Percentiles rank a stretch among this genome's conserved stretches.
These are phyloP conservation scores for Mycoemilia scoparia DNA, from an alignment of 192 early-diverging fungal species.

Conservation along the genomic window DNA sequence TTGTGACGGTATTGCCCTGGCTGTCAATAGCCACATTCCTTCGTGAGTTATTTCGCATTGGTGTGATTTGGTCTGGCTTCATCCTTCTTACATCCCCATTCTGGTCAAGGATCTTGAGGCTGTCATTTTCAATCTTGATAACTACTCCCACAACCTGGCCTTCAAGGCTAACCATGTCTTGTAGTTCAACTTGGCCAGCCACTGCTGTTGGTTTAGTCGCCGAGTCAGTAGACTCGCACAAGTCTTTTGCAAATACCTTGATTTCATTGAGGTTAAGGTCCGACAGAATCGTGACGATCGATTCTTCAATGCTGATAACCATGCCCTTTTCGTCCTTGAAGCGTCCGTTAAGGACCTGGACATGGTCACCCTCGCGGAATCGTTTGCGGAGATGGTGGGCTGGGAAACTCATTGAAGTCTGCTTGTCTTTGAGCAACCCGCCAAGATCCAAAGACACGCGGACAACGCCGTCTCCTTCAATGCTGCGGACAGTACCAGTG, in stretches of 20 bases:
- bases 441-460: constrained; percentile 46
- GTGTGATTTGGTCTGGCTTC: constrained; percentile 47
- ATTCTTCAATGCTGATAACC: constrained; percentile 68
- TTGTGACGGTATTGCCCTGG: constrained; percentile 25
- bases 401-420: constrained; percentile 30
- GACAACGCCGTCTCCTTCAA: constrained; percentile 48
- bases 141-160: constrained; percentile 62
- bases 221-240: constrained; percentile 58
- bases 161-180: constrained; percentile 75
- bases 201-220: constrained; percentile 25
- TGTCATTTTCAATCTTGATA: constrained; percentile 56
- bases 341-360: constrained; percentile 75
- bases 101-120: constrained; percentile 63
- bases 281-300: constrained; percentile 58
- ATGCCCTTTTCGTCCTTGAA: constrained; percentile 74
- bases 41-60: constrained; percentile 31
- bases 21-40: constrained; percentile 42
- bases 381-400: constrained; percentile 66
- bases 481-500: constrained; percentile 51
- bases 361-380: constrained; percentile 85
- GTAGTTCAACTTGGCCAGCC: constrained; percentile 42
- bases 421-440: constrained; percentile 23
- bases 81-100: constrained; percentile 42
- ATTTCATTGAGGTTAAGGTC: constrained; percentile 54
- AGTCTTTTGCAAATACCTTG: constrained; percentile 76